Percentiles rank a stretch among this genome's conserved stretches.
These are phyloP conservation scores for Botrytis porri DNA, from an alignment of 2,329 filamentous ascomycete genomes.

Conservation along the genomic window DNA sequence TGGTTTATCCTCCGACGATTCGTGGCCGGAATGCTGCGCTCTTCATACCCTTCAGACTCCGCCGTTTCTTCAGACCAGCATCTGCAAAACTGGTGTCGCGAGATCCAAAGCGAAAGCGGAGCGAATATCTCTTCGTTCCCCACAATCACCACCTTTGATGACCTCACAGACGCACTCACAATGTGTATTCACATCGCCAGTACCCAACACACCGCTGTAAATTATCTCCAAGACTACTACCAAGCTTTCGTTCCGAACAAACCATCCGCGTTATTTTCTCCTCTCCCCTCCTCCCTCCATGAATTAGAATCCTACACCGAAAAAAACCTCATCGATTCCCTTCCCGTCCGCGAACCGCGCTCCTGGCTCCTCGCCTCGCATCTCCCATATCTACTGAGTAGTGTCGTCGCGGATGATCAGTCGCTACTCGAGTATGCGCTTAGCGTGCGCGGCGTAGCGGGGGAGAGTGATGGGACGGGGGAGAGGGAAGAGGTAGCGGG, in stretches of 20 bases:
- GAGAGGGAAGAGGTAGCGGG: not conserved
- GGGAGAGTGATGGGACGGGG: not conserved
- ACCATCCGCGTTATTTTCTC: not conserved
- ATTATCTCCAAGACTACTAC: constrained; percentile 53
- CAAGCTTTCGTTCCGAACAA: constrained; percentile 43
- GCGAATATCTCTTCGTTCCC: not conserved
- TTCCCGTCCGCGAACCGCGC: not conserved
- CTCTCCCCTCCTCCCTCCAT: not conserved
- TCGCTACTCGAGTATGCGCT: constrained; percentile 10
- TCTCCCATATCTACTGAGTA: constrained; percentile 6
- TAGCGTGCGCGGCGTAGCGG: not conserved
- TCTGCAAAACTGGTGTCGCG: not conserved
- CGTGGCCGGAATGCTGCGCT: not conserved
- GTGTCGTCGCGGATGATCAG: constrained; percentile 5
- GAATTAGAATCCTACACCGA: not conserved
- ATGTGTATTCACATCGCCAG: constrained; percentile 53
- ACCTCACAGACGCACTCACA: constrained; percentile 43
- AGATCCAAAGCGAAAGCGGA: not conserved
- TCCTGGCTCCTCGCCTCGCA: not conserved
- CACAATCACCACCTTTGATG: not conserved
- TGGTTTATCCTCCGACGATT: constrained; percentile 1
- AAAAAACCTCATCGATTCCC: not conserved
- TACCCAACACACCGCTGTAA: constrained; percentile 50
- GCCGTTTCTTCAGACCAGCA: not conserved
- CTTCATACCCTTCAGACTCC: not conserved